Base-by-base conservation (phyloP, 805 yeast species). In the Kluyveromyces wickerhamii region DNA sequence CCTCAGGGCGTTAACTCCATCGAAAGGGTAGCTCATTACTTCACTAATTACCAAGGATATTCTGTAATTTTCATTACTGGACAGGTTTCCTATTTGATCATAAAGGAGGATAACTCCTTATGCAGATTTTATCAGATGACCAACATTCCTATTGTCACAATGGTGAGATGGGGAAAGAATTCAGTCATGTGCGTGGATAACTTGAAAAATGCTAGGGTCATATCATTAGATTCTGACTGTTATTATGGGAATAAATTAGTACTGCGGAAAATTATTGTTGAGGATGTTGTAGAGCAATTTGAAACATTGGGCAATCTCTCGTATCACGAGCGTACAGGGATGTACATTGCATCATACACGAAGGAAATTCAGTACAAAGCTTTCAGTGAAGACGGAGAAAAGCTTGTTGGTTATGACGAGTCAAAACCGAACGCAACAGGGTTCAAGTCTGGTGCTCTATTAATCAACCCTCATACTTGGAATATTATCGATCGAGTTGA, bases 401-500 rank as follows among this genome's bases (percentile, higher is more conserved):
- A 67, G 2, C 63, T 80, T 29, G 74, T 73, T 7, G 94, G 89
- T 7, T 69, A 67, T 20, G 59, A 54, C 7, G 66, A 67, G 22
- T 33, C 41, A 20, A 49, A 36, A 3, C 74, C 79, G 0, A 67
- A 69, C 27, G 84, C 92, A 0, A 46, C 49, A 13, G 65, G 76
- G 7, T 79, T 63, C 43, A 71, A 72, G 38, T 81, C 94, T 11
- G 63, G 68, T 3, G 52, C 88, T 4, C 69, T 75, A 35, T 57
- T 88, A 29, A 50, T 88, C 0, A 79, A 89, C 1, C 92, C 95
- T 0, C 62, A 64, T 26, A 76, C 74, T 11, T 86, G 95, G 94
- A 60, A 76, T 1, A 70, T 79, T 0, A 79, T 87, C 43, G 96
- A 87, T 49, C 66, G 71, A 8, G 55, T 78, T 26, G 79, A 73